Conservation (phyloP, 2,329 filamentous ascomycete species). For the Curvularia spicifera region DNA sequence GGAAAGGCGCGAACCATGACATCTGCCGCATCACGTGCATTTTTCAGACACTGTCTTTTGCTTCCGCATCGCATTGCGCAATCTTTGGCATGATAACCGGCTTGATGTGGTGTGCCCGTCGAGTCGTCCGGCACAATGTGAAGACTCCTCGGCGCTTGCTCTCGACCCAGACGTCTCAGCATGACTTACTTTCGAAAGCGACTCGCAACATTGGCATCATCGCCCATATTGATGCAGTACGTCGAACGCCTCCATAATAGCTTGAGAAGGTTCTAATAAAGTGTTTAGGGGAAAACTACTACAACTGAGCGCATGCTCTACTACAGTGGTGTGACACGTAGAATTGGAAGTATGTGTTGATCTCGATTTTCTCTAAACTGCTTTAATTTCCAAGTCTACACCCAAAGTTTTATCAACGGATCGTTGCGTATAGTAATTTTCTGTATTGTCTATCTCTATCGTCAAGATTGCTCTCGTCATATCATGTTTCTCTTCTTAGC, state of each 20-base stretch:
- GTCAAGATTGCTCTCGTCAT: neutral
- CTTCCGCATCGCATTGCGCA: conserved; percentile 16
- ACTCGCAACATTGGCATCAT: conserved; percentile 98
- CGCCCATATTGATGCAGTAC: conserved; percentile 90
- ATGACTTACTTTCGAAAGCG: conserved; percentile 63
- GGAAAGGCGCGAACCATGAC: conserved; percentile 36
- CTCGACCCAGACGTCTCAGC: conserved; percentile 31
- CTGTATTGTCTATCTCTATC: neutral
- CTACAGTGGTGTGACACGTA: conserved; percentile 86
- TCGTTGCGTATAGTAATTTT: neutral
- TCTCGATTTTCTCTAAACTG: neutral
- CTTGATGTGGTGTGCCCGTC: conserved; percentile 46
- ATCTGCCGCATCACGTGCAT: conserved; percentile 37
- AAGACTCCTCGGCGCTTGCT: conserved; percentile 38
- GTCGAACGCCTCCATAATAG: conserved; percentile 28
- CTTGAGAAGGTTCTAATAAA: conserved; percentile 9
- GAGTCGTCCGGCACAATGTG: conserved; percentile 43
- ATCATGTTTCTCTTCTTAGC: neutral
- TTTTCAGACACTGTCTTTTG: conserved; percentile 12
- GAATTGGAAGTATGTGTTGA: conserved; percentile 70
- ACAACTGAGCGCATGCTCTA: conserved; percentile 99
- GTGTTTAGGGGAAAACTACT: conserved; percentile 81
- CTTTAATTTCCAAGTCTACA: neutral
- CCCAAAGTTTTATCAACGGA: neutral
- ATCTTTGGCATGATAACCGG: conserved; percentile 43